These are phyloP conservation scores for Lactarius deliciosus DNA, from an alignment of 768 basidiomycete genomes.

Conservation along the genomic window DNA sequence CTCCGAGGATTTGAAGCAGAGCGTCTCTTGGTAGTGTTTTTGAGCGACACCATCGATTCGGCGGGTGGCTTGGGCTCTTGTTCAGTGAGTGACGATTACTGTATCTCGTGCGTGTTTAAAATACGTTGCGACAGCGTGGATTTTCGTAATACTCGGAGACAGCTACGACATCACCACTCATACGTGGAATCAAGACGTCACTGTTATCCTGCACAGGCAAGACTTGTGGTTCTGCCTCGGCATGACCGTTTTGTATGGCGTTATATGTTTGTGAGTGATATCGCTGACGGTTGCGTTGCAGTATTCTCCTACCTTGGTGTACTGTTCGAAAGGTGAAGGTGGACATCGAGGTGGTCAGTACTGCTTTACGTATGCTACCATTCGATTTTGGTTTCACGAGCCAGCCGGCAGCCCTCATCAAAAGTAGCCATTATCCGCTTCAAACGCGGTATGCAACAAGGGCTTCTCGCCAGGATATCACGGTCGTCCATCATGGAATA, in stretches of 20 bases:
- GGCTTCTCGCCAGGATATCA: conserved; percentile 70
- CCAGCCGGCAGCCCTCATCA: conserved; percentile 58
- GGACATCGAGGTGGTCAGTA: conserved; percentile 70
- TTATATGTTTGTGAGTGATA: not conserved
- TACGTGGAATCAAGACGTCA: conserved; percentile 57
- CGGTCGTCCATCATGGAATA: conserved; percentile 76
- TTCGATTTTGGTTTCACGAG: not conserved
- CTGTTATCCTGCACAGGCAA: conserved; percentile 60
- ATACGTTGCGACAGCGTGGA: conserved; percentile 45
- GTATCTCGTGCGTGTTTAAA: conserved; percentile 6
- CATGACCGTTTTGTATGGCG: conserved; percentile 65
- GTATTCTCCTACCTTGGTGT: conserved; percentile 72
- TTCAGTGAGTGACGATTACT: conserved; percentile 44
- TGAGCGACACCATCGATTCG: conserved; percentile 76
- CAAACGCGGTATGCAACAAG: conserved; percentile 82
- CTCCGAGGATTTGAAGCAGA: conserved; percentile 11
- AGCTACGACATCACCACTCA: conserved; percentile 55
- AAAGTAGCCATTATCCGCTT: conserved; percentile 81
- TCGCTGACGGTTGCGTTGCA: conserved; percentile 33
- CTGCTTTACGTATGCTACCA: not conserved
- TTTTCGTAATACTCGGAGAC: conserved; percentile 66
- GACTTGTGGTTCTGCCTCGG: conserved; percentile 75
- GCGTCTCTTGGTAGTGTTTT: conserved; percentile 52
- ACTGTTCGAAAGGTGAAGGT: conserved; percentile 71
- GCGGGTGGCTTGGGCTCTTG: conserved; percentile 62